Conservation (phyloP, 148 eudicot species). For the Nepenthes mirabilis region DNA sequence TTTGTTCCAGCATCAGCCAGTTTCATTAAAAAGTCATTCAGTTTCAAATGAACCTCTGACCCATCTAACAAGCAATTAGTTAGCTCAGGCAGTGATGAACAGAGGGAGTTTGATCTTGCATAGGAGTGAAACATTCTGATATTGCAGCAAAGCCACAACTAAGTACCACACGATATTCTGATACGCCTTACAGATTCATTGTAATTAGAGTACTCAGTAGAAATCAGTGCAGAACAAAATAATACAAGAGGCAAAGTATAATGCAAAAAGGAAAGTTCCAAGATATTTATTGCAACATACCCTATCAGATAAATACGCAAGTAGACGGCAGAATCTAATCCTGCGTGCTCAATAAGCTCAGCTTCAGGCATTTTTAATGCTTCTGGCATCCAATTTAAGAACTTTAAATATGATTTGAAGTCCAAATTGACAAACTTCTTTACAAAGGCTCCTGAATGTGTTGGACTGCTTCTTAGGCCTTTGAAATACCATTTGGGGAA, state of each 20-base stretch:
- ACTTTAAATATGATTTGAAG: conserved; percentile 61
- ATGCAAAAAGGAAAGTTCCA: neutral
- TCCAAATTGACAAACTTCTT: conserved; percentile 75
- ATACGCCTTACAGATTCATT: too few species aligned
- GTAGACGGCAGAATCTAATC: conserved; percentile 91
- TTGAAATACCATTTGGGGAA: conserved; percentile 97
- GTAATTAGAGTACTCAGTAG: neutral
- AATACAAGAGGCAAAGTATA: neutral
- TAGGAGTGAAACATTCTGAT: too few species aligned
- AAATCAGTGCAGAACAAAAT: neutral
- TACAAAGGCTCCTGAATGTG: conserved; percentile 49
- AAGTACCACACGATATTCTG: too few species aligned
- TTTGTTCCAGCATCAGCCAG: too few species aligned
- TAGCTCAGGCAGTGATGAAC: too few species aligned
- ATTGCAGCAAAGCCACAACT: too few species aligned
- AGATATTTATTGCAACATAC: conserved; percentile 26
- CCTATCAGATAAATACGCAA: conserved; percentile 85
- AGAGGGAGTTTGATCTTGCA: too few species aligned
- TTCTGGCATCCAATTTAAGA: conserved; percentile 94
- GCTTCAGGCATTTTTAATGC: conserved; percentile 88
- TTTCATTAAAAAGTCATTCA: too few species aligned
- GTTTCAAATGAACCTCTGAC: too few species aligned
- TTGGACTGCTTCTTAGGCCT: conserved; percentile 78
- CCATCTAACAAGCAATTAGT: too few species aligned
- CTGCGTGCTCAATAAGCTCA: conserved; percentile 95